Percentiles rank a stretch among this genome's conserved stretches.
These are phyloP conservation scores for Globisporangium parvum DNA, from an alignment of 352 stramenopile genomes.

Conservation along the genomic window DNA sequence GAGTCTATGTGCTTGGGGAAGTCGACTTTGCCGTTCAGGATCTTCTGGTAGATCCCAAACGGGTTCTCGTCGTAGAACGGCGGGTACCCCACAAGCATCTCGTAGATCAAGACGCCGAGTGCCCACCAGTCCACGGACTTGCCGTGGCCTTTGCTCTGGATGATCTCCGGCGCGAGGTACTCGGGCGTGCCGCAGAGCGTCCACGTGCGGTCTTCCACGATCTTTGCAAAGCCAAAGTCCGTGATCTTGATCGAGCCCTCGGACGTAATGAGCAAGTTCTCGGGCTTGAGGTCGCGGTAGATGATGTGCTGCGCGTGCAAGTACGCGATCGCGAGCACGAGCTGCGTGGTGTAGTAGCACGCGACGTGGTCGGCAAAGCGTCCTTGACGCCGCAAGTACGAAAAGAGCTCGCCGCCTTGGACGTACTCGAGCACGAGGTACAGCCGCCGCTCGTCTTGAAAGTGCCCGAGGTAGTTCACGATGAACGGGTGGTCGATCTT, in stretches of 20 bases:
- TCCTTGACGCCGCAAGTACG: constrained; percentile 80
- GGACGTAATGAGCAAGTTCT: constrained; percentile 84
- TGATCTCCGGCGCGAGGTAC: constrained; percentile 92
- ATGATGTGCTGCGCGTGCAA: constrained; percentile 90
- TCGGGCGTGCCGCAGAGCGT: constrained; percentile 92
- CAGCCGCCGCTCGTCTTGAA: constrained; percentile 89
- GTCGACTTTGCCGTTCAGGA: constrained; percentile 88
- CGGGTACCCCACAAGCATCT: constrained; percentile 89
- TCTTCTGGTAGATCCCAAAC: constrained; percentile 94
- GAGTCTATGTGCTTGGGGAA: constrained; percentile 88
- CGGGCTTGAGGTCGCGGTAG: constrained; percentile 88
- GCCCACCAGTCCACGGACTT: constrained; percentile 92
- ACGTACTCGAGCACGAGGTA: constrained; percentile 93
- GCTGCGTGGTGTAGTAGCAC: constrained; percentile 87
- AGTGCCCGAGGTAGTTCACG: constrained; percentile 82
- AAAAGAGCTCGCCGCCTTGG: constrained; percentile 90
- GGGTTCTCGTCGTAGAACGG: constrained; percentile 92
- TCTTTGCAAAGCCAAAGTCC: constrained; percentile 95
- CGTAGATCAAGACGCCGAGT: constrained; percentile 88
- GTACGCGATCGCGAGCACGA: constrained; percentile 86
- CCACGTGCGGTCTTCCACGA: constrained; percentile 86
- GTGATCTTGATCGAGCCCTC: constrained; percentile 90
- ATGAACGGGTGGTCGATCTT: constrained; percentile 89
- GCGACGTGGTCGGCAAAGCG: constrained; percentile 76
- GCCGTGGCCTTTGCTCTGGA: constrained; percentile 87